These are phyloP conservation scores for Mortierella sp. DNA, from an alignment of 371 early-diverging fungal genomes.

Conservation along the genomic window DNA sequence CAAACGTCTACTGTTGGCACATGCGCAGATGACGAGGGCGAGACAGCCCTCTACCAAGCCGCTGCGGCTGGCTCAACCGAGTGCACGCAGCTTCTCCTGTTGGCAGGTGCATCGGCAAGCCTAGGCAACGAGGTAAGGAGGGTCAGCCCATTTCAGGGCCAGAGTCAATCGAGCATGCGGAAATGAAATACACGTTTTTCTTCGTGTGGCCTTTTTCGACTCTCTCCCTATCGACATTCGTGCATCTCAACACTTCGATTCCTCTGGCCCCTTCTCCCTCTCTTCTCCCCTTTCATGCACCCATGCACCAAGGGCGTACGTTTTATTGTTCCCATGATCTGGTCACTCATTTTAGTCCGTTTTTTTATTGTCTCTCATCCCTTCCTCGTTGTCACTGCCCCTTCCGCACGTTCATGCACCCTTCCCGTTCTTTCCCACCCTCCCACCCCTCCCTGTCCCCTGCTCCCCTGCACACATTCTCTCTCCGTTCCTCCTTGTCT, in stretches of 20 bases:
- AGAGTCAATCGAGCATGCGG: neutral
- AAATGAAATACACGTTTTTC: constrained; percentile 14
- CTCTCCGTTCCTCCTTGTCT: constrained; percentile 5
- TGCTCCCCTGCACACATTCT: neutral
- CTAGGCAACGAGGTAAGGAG: constrained; percentile 57
- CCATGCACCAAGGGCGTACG: neutral
- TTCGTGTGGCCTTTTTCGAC: neutral
- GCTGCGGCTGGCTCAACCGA: constrained; percentile 55
- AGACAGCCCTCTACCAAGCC: constrained; percentile 62
- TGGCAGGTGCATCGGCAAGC: constrained; percentile 55
- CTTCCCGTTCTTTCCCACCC: neutral
- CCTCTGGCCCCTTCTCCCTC: too few species aligned
- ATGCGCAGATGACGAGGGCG: constrained; percentile 59
- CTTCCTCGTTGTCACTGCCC: neutral
- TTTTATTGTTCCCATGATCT: neutral
- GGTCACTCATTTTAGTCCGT: neutral
- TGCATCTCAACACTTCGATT: too few species aligned
- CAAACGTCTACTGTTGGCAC: neutral
- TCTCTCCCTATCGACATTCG: too few species aligned
- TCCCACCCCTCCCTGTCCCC: neutral
- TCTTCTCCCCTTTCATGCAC: neutral
- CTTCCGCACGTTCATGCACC: neutral
- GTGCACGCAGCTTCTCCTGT: constrained; percentile 51
- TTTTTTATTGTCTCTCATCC: neutral
- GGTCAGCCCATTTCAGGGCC: neutral